Conservation (phyloP, 208 protist genomes). For the Strigomonas culicis region DNA sequence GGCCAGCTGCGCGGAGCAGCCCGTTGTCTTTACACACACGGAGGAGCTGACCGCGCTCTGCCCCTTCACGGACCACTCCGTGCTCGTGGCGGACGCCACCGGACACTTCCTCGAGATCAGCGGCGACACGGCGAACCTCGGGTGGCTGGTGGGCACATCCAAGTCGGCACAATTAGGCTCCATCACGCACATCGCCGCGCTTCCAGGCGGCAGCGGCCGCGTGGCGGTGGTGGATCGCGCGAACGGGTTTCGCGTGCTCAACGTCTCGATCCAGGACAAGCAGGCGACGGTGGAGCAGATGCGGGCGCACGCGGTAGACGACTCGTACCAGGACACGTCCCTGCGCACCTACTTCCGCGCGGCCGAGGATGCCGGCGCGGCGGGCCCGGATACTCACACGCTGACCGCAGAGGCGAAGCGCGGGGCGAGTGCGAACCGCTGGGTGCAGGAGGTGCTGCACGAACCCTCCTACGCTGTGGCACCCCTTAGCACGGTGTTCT, state of each 20-base stretch:
- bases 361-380: background rate
- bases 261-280: slow-evolving; percentile 17
- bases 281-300: slow-evolving; percentile 17
- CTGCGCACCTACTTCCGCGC: background rate
- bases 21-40: background rate
- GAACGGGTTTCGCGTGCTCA: slow-evolving; percentile 48
- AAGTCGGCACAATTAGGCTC: slow-evolving; percentile 9
- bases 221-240: slow-evolving; percentile 40
- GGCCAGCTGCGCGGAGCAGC: slow-evolving; percentile 8
- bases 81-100: slow-evolving; percentile 43
- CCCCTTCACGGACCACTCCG: slow-evolving; percentile 30
- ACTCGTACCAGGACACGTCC: slow-evolving; percentile 5
- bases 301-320: slow-evolving; percentile 10
- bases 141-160: slow-evolving; percentile 14
- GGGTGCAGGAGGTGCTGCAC: slow-evolving; percentile 58
- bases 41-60: slow-evolving; percentile 49
- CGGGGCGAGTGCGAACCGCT: slow-evolving; percentile 31
- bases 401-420: slow-evolving; percentile 25
- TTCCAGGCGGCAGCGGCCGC: slow-evolving; percentile 19
- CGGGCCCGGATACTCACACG: too few relatives aligned
- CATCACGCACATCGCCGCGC: slow-evolving; percentile 24
- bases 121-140: slow-evolving; percentile 7
- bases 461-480: slow-evolving; percentile 75
- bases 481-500: slow-evolving; percentile 68
- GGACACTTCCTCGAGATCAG: slow-evolving; percentile 43